phyloP scores from a whole-genome alignment of 441 rosid species.

The Theobroma grandiflorum region DNA sequence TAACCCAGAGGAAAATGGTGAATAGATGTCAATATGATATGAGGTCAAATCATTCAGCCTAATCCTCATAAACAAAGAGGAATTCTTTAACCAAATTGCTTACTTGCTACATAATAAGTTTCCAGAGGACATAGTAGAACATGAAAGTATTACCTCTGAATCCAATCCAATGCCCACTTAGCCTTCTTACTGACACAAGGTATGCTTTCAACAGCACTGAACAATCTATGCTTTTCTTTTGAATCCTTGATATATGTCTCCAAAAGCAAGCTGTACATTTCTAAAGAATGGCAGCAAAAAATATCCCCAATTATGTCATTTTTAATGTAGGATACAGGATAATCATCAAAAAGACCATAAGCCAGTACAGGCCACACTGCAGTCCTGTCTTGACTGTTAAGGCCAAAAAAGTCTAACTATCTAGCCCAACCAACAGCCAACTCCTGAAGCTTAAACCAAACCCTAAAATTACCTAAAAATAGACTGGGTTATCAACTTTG shows the following conservation, averaged over 20 bases:
- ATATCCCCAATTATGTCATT: slow-evolving; percentile 24
- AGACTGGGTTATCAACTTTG: slow-evolving; percentile 12
- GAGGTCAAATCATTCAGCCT: background rate
- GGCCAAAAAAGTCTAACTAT: slow-evolving; percentile 17
- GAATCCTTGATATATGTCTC: slow-evolving; percentile 90
- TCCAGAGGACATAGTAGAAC: background rate
- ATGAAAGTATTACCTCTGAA: slow-evolving; percentile 58
- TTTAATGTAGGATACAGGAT: background rate
- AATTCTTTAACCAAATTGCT: slow-evolving; percentile 2
- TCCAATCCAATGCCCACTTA: slow-evolving; percentile 88
- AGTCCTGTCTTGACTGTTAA: background rate
- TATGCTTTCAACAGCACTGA: slow-evolving; percentile 84
- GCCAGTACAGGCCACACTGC: slow-evolving; percentile 1
- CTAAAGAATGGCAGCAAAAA: slow-evolving; percentile 41
- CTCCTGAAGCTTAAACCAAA: slow-evolving; percentile 21
- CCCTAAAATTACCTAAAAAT: slow-evolving; percentile 16
- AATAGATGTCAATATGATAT: background rate
- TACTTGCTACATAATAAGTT: background rate
- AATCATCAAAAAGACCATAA: background rate
- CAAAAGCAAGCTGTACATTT: slow-evolving; percentile 92
- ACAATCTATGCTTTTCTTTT: slow-evolving; percentile 79
- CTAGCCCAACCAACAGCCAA: background rate
- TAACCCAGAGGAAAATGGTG: background rate
- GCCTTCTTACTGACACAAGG: slow-evolving; percentile 86
- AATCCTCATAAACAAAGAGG: background rate